These are phyloP conservation scores for Barnettozyma populi DNA, from an alignment of 805 yeast species.

Conservation along the genomic window DNA sequence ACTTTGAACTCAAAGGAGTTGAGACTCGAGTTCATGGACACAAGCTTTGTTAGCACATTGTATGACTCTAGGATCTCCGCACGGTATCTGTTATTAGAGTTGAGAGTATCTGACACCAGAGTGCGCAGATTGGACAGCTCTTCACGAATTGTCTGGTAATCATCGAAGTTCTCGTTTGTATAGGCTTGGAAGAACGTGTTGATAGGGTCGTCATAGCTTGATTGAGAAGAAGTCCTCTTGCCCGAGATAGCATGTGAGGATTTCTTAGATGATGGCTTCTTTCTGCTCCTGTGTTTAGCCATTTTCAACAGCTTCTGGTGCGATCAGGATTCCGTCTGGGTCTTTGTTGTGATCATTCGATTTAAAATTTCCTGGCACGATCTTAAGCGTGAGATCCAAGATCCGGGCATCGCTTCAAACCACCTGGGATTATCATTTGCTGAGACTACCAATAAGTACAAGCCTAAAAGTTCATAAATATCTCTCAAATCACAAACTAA, in stretches of 20 bases:
- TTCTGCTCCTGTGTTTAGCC: conserved; percentile 7
- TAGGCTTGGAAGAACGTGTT: conserved; percentile 6
- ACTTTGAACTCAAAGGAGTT: conserved; percentile 7
- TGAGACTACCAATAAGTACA: background rate
- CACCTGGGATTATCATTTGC: too few relatives aligned
- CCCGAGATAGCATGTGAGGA: background rate
- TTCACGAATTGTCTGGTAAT: background rate
- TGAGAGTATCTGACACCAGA: conserved; percentile 5
- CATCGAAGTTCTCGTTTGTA: conserved; percentile 6
- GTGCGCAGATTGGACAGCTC: conserved; percentile 4
- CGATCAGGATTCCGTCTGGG: background rate
- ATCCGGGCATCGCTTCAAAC: background rate
- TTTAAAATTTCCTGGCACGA: background rate
- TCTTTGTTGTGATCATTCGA: conserved; percentile 1
- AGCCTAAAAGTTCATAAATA: background rate
- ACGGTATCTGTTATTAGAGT: conserved; percentile 5
- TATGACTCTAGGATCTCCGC: conserved; percentile 9
- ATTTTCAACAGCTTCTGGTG: background rate
- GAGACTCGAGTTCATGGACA: conserved; percentile 1
- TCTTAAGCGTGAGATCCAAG: background rate
- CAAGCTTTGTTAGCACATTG: conserved; percentile 1
- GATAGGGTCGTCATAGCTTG: conserved; percentile 4
- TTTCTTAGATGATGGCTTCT: conserved; percentile 4
- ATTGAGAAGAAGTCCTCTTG: background rate
- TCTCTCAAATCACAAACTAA: conserved; percentile 1